Evolutionary conservation across 495 filamentous ascomycete genomes (phyloP).

Genomic region (Darksidea phi): DNA sequence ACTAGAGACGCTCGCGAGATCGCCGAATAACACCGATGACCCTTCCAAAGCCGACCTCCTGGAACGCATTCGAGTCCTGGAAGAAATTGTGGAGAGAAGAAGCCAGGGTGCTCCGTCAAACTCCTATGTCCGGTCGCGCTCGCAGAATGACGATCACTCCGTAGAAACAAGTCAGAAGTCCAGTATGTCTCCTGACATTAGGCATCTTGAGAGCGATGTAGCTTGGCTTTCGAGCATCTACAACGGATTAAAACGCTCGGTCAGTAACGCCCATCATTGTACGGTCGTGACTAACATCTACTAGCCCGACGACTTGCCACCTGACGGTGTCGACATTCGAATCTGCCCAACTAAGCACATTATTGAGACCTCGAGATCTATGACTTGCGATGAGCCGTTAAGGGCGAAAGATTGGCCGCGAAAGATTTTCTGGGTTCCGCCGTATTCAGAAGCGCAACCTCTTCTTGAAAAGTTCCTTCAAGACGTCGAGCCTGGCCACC

Average conservation of each 20-base stretch:
- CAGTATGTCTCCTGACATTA: not conserved
- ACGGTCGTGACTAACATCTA: not conserved
- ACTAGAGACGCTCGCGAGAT: constrained; percentile 16
- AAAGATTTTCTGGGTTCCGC: constrained; percentile 43
- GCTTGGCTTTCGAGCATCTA: constrained; percentile 27
- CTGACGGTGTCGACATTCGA: constrained; percentile 27
- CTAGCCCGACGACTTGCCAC: constrained; percentile 8
- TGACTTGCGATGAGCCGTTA: too few species aligned
- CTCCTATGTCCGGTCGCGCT: not conserved
- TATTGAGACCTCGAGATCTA: not conserved
- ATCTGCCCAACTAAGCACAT: constrained; percentile 22
- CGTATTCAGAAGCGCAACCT: constrained; percentile 43
- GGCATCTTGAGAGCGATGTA: constrained; percentile 18
- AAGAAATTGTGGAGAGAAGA: constrained; percentile 6
- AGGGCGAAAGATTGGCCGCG: not conserved
- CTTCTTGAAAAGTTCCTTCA: constrained; percentile 48
- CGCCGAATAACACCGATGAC: not conserved
- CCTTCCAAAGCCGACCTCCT: constrained; percentile 8
- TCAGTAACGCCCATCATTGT: not conserved
- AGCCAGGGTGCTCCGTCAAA: not conserved
- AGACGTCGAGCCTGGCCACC: constrained; percentile 47
- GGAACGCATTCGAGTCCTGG: constrained; percentile 19
- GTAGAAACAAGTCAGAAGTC: not conserved
- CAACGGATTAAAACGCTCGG: constrained; percentile 1
- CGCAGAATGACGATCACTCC: not conserved